Percentiles rank a stretch among this genome's conserved stretches.
phyloP scores from a whole-genome alignment of 2,329 filamentous ascomycete genomes.

The Cladophialophora yegresii region DNA sequence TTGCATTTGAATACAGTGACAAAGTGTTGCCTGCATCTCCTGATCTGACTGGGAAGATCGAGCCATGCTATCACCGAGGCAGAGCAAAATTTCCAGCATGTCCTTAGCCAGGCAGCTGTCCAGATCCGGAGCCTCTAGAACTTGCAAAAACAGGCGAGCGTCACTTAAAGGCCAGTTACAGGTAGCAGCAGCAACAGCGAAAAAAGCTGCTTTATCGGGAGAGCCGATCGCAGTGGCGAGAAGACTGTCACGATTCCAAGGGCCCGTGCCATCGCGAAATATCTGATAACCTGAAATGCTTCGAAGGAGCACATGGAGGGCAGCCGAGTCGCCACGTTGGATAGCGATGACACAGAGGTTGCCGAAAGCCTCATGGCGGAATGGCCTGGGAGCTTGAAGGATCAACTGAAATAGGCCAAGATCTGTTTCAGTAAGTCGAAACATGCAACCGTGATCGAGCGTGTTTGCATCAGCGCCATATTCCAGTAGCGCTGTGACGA shows the following conservation, averaged over 20 bases:
- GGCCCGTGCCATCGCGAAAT: not conserved
- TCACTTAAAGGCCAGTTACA: slow-evolving; percentile 12
- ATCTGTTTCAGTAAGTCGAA: slow-evolving; percentile 4
- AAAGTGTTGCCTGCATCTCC: slow-evolving; percentile 5
- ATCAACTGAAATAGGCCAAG: slow-evolving; percentile 13
- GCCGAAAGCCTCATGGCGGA: slow-evolving; percentile 9
- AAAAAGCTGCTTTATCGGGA: slow-evolving; percentile 10
- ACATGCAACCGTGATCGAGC: not conserved
- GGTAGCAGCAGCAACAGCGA: slow-evolving; percentile 8
- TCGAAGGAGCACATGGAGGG: slow-evolving; percentile 10
- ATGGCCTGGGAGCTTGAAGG: slow-evolving; percentile 12
- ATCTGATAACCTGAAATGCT: slow-evolving; percentile 4
- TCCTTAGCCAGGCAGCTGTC: slow-evolving; percentile 9
- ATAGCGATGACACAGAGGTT: slow-evolving; percentile 7
- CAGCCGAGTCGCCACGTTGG: slow-evolving; percentile 1
- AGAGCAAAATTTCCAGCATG: slow-evolving; percentile 18
- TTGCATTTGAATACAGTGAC: slow-evolving; percentile 6
- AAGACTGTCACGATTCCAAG: slow-evolving; percentile 12
- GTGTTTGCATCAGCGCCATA: slow-evolving; percentile 15
- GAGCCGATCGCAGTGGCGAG: slow-evolving; percentile 8
- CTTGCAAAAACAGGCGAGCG: slow-evolving; percentile 8
- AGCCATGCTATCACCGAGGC: slow-evolving; percentile 8
- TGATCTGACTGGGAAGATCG: not conserved
- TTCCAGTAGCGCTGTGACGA: slow-evolving; percentile 11
- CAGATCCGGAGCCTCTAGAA: slow-evolving; percentile 5